Conservation (phyloP, 148 eudicot genomes). For the Chenopodium quinoa region DNA sequence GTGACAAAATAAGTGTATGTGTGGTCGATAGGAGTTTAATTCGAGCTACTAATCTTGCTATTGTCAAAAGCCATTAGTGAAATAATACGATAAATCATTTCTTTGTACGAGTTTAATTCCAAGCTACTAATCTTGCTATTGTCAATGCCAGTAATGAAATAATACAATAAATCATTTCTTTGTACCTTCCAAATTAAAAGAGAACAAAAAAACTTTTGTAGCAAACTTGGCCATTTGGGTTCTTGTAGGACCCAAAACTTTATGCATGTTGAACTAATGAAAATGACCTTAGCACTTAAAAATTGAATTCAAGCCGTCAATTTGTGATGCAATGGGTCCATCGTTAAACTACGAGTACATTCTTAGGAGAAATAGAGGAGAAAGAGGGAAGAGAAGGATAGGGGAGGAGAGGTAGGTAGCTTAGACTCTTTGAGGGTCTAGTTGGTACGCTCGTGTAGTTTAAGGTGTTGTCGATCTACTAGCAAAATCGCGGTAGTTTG, state of each 20-base stretch:
- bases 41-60: too few species aligned
- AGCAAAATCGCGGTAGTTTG: too few species aligned
- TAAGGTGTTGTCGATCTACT: too few species aligned
- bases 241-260: conserved; percentile 4
- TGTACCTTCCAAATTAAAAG: too few species aligned
- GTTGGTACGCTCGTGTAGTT: neutral
- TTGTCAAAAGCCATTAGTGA: too few species aligned
- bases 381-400: neutral
- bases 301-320: conserved; percentile 18
- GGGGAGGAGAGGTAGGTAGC: neutral
- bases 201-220: neutral
- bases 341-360: neutral
- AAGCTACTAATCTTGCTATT: too few species aligned
- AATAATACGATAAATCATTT: too few species aligned
- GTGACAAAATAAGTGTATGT: too few species aligned
- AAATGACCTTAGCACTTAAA: neutral
- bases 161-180: neutral
- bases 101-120: too few species aligned
- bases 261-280: neutral
- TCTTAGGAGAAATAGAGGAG: neutral
- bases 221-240: neutral
- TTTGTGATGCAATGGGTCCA: neutral
- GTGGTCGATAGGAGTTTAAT: too few species aligned
- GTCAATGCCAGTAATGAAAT: too few species aligned
- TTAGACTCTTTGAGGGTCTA: too few species aligned